These are phyloP conservation scores for Talaromyces pinophilus DNA, from an alignment of 2,329 filamentous ascomycete genomes.

Conservation along the genomic window DNA sequence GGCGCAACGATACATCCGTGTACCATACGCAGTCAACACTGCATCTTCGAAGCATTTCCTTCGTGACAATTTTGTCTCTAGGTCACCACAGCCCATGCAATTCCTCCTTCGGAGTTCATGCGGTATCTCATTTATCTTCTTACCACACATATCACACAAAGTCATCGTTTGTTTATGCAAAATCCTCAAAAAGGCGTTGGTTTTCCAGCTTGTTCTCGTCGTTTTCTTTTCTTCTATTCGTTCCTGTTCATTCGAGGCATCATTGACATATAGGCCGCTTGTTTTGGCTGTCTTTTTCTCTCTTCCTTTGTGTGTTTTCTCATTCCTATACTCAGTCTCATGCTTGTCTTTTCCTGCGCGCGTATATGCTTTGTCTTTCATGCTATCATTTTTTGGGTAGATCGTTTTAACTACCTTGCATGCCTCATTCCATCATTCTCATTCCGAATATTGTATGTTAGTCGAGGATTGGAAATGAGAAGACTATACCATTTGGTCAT, in stretches of 20 bases:
- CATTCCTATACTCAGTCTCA: neutral
- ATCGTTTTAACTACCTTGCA: constrained; percentile 6
- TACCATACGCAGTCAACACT: neutral
- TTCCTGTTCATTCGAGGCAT: neutral
- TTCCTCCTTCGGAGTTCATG: neutral
- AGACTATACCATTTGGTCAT: neutral
- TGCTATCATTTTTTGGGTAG: neutral
- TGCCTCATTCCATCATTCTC: neutral
- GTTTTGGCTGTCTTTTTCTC: neutral
- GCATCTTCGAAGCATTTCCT: constrained; percentile 3
- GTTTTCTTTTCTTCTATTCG: neutral
- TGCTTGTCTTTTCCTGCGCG: neutral
- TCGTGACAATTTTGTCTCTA: neutral
- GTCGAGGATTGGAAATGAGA: constrained; percentile 2
- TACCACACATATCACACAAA: neutral
- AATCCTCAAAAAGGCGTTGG: neutral
- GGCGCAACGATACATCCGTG: neutral
- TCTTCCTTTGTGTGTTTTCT: neutral
- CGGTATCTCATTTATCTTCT: constrained; percentile 2
- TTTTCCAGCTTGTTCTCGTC: neutral
- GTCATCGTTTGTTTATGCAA: neutral
- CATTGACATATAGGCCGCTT: neutral
- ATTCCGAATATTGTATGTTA: neutral
- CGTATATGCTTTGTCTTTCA: neutral
- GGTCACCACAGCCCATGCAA: neutral